Percentiles rank a stretch among this genome's conserved stretches.
Evolutionary conservation across 1,284 basidiomycete genomes (phyloP).

Genomic region (Pseudozyma hubeiensis): DNA sequence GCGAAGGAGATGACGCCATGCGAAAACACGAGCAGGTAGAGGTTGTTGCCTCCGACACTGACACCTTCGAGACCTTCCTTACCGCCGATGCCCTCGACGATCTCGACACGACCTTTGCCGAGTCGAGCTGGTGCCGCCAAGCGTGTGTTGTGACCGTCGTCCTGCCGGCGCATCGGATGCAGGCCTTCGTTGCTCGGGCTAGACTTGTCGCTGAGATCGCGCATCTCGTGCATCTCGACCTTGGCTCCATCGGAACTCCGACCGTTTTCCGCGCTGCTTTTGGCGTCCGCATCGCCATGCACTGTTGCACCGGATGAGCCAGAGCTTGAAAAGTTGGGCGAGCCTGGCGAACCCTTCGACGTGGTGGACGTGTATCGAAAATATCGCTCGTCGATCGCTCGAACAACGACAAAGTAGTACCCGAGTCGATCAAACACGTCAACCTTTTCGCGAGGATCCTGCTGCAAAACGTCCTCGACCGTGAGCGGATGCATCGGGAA

Average conservation of each 20-base stretch:
- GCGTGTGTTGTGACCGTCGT: constrained; percentile 21
- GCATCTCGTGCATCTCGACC: constrained; percentile 41
- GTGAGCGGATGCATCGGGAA: constrained; percentile 92
- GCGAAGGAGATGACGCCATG: constrained; percentile 93
- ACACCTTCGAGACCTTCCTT: constrained; percentile 75
- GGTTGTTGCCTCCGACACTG: constrained; percentile 81
- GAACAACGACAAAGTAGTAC: constrained; percentile 91
- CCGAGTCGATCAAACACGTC: constrained; percentile 88
- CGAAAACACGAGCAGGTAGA: constrained; percentile 89
- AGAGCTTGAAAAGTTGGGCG: constrained; percentile 18
- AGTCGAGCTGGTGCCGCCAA: constrained; percentile 34
- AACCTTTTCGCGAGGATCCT: constrained; percentile 91
- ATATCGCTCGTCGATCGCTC: constrained; percentile 79
- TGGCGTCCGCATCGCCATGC: constrained; percentile 23
- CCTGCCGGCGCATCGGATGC: not conserved
- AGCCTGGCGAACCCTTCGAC: constrained; percentile 35
- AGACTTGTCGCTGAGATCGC: constrained; percentile 15
- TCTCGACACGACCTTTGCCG: constrained; percentile 70
- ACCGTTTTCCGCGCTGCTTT: constrained; percentile 4
- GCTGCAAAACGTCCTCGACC: constrained; percentile 93
- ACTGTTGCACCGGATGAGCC: constrained; percentile 26
- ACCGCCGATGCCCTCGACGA: constrained; percentile 73
- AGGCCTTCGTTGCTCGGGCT: not conserved
- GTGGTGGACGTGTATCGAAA: constrained; percentile 72
- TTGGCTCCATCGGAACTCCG: constrained; percentile 1